Conservation (phyloP, 306 rosid genomes). For the Pyrus betulifolia region DNA sequence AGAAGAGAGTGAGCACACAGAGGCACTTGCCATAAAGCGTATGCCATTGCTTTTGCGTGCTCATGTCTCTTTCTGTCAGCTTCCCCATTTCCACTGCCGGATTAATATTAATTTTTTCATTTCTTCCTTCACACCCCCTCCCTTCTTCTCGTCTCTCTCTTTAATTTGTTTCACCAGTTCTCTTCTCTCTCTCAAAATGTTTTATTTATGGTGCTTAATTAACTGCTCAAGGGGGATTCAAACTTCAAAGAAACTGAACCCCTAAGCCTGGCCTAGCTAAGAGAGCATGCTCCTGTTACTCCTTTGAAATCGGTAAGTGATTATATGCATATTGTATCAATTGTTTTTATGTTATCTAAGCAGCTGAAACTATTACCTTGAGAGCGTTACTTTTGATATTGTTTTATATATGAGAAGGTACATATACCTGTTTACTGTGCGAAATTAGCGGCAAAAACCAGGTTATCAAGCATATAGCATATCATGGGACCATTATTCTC, state of each 20-base stretch:
- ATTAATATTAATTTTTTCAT: neutral
- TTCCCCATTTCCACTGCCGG: constrained; percentile 47
- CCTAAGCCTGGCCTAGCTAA: neutral
- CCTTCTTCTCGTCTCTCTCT: constrained; percentile 2
- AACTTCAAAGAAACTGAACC: neutral
- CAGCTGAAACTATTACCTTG: constrained; percentile 8
- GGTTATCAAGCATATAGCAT: neutral
- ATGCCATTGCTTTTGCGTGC: constrained; percentile 82
- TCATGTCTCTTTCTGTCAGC: constrained; percentile 79
- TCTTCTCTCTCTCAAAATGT: constrained; percentile 1
- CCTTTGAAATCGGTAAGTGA: constrained; percentile 1
- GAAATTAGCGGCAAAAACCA: constrained; percentile 27
- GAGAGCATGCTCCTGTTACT: neutral
- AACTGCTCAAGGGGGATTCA: neutral
- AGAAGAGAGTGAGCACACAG: constrained; percentile 99
- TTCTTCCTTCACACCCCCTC: neutral
- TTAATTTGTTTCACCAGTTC: neutral
- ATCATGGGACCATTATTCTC: constrained; percentile 44
- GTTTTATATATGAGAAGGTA: constrained; percentile 7
- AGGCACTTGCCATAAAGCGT: constrained; percentile 42
- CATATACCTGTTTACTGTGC: constrained; percentile 19
- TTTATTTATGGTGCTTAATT: neutral
- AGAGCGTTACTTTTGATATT: constrained; percentile 51
- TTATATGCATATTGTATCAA: neutral
- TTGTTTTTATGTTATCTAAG: neutral